phyloP scores from a whole-genome alignment of 139 green algal genomes.

The Yamagishiella unicocca region DNA sequence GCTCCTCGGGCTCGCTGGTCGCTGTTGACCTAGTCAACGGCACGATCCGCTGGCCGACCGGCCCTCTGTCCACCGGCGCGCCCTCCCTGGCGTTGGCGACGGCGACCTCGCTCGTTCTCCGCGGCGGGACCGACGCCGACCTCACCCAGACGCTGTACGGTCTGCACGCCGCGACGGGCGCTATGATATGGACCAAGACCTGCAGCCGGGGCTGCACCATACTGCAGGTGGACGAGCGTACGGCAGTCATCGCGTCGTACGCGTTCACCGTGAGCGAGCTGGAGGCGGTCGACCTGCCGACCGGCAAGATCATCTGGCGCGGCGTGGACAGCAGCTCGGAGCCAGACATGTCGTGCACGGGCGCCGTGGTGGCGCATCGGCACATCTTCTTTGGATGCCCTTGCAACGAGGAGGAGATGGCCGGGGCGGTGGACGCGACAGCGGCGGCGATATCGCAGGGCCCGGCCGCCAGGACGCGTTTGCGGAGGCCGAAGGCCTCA shows the following conservation, averaged over 20 bases:
- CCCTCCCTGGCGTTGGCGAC: slow-evolving; percentile 22
- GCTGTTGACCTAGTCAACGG: slow-evolving; percentile 13
- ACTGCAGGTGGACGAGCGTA: slow-evolving; percentile 20
- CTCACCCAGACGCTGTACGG: slow-evolving; percentile 19
- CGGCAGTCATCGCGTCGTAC: slow-evolving; percentile 14
- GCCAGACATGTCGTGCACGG: not conserved
- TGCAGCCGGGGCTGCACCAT: slow-evolving; percentile 24
- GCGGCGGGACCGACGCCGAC: slow-evolving; percentile 12
- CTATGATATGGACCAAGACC: slow-evolving; percentile 37
- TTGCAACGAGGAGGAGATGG: slow-evolving; percentile 5
- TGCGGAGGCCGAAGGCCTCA: not conserved
- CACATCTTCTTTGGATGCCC: slow-evolving; percentile 37
- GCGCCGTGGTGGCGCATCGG: not conserved
- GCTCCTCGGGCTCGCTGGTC: not conserved
- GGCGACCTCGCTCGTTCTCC: not conserved
- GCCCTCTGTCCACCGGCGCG: not conserved
- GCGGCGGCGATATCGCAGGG: not conserved
- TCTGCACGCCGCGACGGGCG: not conserved
- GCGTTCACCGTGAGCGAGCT: slow-evolving; percentile 1
- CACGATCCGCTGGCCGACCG: not conserved
- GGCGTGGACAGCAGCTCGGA: slow-evolving; percentile 11
- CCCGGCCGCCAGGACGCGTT: not conserved
- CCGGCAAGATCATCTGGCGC: slow-evolving; percentile 30
- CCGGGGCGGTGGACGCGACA: not conserved
- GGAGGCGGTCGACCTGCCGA: slow-evolving; percentile 15